Evolutionary conservation across 306 rosid genomes (phyloP).

Genomic region (Alnus rubra): DNA sequence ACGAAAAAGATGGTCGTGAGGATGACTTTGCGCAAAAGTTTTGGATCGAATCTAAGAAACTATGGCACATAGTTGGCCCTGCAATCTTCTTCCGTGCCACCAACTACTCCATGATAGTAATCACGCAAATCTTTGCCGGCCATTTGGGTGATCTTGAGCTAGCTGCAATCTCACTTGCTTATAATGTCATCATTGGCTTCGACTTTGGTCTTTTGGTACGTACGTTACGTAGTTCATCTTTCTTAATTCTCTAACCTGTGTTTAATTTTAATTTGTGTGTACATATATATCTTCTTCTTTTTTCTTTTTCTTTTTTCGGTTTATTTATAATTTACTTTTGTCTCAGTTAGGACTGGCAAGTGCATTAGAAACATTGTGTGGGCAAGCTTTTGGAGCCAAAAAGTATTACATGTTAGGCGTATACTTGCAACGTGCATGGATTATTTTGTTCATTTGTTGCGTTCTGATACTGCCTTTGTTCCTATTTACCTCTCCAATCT

Average conservation of each 20-base stretch:
- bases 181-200: slow-evolving; percentile 62
- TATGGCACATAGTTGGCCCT: slow-evolving; percentile 81
- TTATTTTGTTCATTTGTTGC: slow-evolving; percentile 56
- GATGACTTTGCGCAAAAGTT: slow-evolving; percentile 28
- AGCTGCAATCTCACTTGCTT: slow-evolving; percentile 65
- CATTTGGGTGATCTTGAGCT: slow-evolving; percentile 73
- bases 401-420: slow-evolving; percentile 71
- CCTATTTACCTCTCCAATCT: slow-evolving; percentile 15
- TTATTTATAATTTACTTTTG: neutral
- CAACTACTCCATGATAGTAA: slow-evolving; percentile 53
- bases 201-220: slow-evolving; percentile 70
- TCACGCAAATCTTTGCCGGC: slow-evolving; percentile 77
- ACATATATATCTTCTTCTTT: neutral
- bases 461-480: slow-evolving; percentile 51
- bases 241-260: neutral
- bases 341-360: slow-evolving; percentile 85
- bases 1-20: slow-evolving; percentile 14
- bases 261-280: neutral
- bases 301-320: no score
- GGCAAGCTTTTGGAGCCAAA: slow-evolving; percentile 87
- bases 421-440: slow-evolving; percentile 89
- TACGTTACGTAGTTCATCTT: no score
- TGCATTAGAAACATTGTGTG: slow-evolving; percentile 78
- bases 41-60: slow-evolving; percentile 62
- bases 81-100: slow-evolving; percentile 58